Conservation (phyloP, 129 eudicot genomes). For the Artemisia argyi region DNA sequence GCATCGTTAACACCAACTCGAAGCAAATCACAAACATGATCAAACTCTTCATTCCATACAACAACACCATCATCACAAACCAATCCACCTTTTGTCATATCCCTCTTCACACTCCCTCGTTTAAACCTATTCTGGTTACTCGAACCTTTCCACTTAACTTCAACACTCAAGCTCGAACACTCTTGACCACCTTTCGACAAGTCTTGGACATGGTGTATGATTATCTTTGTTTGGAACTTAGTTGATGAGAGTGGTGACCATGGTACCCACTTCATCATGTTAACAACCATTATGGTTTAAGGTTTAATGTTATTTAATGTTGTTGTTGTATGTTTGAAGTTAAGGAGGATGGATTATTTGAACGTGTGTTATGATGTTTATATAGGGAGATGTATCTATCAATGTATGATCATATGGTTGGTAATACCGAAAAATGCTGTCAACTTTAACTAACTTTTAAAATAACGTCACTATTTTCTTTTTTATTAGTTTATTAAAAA, state of each 20-base stretch:
- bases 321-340: constrained; percentile 15
- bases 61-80: constrained; percentile 45
- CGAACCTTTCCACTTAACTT: constrained; percentile 62
- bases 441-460: constrained; percentile 17
- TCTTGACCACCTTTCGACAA: background rate
- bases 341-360: constrained; percentile 6
- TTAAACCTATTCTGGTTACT: constrained; percentile 40
- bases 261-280: constrained; percentile 71
- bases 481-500: background rate
- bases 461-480: constrained; percentile 27
- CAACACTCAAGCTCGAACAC: constrained; percentile 41
- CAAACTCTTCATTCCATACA: constrained; percentile 56
- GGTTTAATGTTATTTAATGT: background rate
- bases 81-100: constrained; percentile 42
- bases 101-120: constrained; percentile 40
- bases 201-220: constrained; percentile 33
- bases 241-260: constrained; percentile 59
- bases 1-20: constrained; percentile 30
- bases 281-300: constrained; percentile 40
- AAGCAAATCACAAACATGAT: constrained; percentile 28
- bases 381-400: background rate
- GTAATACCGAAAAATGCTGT: constrained; percentile 9
- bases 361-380: constrained; percentile 10
- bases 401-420: constrained; percentile 5
- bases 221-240: constrained; percentile 45